Base-by-base conservation (phyloP, 805 yeast genomes). In the Wickerhamomyces subpelliculosus region DNA sequence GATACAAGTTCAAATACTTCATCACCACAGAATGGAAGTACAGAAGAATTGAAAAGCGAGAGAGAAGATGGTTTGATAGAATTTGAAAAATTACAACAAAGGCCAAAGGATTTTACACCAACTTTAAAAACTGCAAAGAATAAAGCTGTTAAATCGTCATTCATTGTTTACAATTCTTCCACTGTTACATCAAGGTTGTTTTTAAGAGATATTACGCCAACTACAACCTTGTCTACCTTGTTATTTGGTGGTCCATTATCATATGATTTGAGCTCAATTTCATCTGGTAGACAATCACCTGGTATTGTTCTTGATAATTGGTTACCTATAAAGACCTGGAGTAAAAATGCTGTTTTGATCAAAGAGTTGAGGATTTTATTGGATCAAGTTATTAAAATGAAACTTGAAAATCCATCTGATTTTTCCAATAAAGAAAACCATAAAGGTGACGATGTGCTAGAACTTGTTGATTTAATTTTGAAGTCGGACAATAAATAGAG, bases 321-420 rank as follows among this genome's bases (percentile, higher is more conserved):
- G 97, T 61, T 86, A 25, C 94, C 96, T 1, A 70, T 90, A 11
- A 70, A 85, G 44, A 86, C 96, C 1, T 90, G 97, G 97, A 83
- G 95, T 46, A 84, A 93, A 47, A 86, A 89, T 51, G 97, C 89
- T 1, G 95, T 90, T 2, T 62, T 90, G 34, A 71, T 89, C 23
- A 83, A 84, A 41, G 76, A 81, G 41, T 61, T 90, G 39, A 65
- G 95, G 49, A 52, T 61, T 10, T 55, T 86, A 34, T 58, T 90
- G 24, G 95, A 88, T 52, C 64, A 68, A 16, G 75, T 84, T 0
- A 73, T 90, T 39, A 81, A 74, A 31, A 70, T 68, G 18, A 77
- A 77, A 46, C 64, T 89, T 32, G 76, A 68, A 17, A 61, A 60
- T 25, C 83, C 84, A 2, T 48, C 55, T 4, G 66, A 62, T 37